Conservation (phyloP, 2,329 filamentous ascomycete genomes). For the Alternaria tenuissima region DNA sequence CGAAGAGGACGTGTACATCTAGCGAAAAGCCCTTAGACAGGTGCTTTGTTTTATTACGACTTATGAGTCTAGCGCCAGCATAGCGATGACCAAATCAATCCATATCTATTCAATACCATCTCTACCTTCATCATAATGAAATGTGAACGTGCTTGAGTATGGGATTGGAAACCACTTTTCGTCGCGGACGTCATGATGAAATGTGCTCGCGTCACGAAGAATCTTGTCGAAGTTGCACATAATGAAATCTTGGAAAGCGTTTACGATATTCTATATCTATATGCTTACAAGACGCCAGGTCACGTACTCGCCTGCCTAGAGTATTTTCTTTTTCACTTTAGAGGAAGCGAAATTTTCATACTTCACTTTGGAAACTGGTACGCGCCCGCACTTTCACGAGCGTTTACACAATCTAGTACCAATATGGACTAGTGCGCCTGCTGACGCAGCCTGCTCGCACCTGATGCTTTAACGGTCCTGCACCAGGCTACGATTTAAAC, state of each 20-base stretch:
- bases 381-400: slow-evolving; percentile 2
- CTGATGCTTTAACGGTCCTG: background rate
- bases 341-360: too few species aligned
- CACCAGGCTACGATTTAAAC: background rate
- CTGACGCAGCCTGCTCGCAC: slow-evolving; percentile 2
- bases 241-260: background rate
- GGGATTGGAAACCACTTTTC: background rate
- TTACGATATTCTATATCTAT: background rate
- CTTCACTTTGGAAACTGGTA: background rate
- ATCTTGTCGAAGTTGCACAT: background rate
- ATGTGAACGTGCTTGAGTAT: background rate
- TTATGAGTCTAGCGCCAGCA: slow-evolving; percentile 12
- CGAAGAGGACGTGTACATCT: slow-evolving; percentile 7
- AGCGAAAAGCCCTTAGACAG: background rate
- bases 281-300: too few species aligned
- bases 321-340: background rate
- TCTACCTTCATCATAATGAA: background rate
- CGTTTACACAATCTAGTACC: background rate
- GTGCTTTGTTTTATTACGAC: slow-evolving; percentile 4
- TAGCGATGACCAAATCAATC: slow-evolving; percentile 5
- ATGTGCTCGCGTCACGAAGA: background rate
- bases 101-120: background rate
- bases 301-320: background rate
- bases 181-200: background rate
- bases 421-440: background rate